Conservation (phyloP, 2,329 filamentous ascomycete genomes). For the Hypoxylon rubiginosum region DNA sequence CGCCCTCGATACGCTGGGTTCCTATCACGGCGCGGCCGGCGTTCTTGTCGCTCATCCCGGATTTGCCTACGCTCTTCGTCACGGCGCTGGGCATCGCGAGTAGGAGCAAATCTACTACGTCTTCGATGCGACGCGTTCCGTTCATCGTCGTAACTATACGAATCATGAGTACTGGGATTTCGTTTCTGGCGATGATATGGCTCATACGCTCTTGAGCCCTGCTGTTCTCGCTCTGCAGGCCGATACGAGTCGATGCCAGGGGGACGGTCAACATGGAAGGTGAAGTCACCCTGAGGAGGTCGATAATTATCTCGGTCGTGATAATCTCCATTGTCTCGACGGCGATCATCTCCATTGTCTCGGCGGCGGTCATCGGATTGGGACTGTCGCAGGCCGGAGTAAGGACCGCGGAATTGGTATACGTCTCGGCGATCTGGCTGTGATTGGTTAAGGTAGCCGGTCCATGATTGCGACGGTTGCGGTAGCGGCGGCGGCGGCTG, state of each 20-base stretch:
- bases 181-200: conserved; percentile 19
- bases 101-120: background rate
- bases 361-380: conserved; percentile 26
- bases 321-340: too few relatives aligned
- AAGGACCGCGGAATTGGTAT: conserved; percentile 45
- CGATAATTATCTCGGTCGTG: conserved; percentile 48
- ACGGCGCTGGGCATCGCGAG: conserved; percentile 24
- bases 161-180: conserved; percentile 19
- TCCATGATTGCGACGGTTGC: conserved; percentile 24
- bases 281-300: conserved; percentile 66
- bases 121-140: conserved; percentile 18
- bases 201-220: conserved; percentile 28
- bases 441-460: conserved; percentile 28
- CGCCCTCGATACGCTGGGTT: background rate
- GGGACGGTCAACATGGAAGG: conserved; percentile 67
- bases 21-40: background rate
- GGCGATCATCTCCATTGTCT: conserved; percentile 34
- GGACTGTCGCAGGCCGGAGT: conserved; percentile 45
- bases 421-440: conserved; percentile 37
- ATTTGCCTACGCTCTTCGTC: conserved; percentile 28
- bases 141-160: conserved; percentile 32
- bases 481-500: conserved; percentile 21
- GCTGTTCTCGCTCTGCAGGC: conserved; percentile 41
- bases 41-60: background rate
- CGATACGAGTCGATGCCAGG: conserved; percentile 60